A percentile compares a stretch with the other conserved stretches of the same genome.
Evolutionary conservation across 83 land plant species (phyloP).

Genomic region (Thuja plicata): DNA sequence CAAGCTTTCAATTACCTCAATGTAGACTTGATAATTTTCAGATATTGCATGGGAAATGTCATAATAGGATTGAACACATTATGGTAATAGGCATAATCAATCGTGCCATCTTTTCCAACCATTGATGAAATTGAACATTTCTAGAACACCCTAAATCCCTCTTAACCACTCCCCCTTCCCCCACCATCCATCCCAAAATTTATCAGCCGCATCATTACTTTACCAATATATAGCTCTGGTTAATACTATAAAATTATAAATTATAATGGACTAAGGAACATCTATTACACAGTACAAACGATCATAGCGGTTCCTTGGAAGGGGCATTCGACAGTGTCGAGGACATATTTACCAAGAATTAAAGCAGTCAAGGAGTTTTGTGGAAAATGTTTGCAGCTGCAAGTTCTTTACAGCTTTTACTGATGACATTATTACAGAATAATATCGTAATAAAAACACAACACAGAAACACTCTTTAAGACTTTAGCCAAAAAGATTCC

Average conservation of each 20-base stretch:
- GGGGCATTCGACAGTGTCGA: background rate
- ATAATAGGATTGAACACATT: background rate
- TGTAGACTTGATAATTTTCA: background rate
- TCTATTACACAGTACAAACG: background rate
- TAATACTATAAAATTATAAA: too few species aligned
- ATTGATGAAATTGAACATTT: background rate
- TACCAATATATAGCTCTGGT: background rate
- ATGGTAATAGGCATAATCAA: background rate
- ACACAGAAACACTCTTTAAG: background rate
- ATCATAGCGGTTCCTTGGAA: background rate
- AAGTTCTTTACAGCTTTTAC: background rate
- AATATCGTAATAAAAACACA: background rate
- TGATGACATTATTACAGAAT: background rate
- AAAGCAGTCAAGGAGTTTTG: too few species aligned
- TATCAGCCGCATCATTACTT: background rate
- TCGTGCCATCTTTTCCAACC: too few species aligned
- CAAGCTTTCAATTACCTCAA: too few species aligned
- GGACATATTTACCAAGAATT: background rate
- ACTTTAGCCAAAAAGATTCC: background rate
- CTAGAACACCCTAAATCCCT: background rate
- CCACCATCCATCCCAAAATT: background rate
- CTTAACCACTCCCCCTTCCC: background rate
- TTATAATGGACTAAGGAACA: too few species aligned
- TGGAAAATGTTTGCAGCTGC: background rate
- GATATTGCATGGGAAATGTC: background rate